phyloP scores from a whole-genome alignment of 2,329 filamentous ascomycete genomes.

The Nemania bipapillata region DNA sequence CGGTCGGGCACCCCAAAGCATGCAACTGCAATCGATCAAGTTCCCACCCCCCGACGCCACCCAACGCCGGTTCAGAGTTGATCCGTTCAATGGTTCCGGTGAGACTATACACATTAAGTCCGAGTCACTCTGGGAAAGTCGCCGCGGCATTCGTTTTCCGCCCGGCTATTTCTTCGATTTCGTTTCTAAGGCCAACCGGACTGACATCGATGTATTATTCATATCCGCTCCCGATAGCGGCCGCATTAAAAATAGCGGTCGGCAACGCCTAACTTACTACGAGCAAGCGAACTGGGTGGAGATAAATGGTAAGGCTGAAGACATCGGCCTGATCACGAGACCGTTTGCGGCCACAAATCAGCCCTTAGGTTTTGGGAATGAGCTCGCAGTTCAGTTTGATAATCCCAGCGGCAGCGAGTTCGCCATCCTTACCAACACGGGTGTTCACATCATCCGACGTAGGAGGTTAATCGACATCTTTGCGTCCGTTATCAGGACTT shows the following conservation, averaged over 20 bases:
- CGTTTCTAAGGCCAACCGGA: constrained; percentile 69
- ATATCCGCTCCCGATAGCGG: constrained; percentile 88
- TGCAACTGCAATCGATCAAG: constrained; percentile 97
- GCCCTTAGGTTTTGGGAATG: constrained; percentile 88
- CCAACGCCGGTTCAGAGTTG: constrained; percentile 44
- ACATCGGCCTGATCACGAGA: constrained; percentile 78
- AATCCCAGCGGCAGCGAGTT: constrained; percentile 78
- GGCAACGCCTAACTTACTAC: constrained; percentile 69
- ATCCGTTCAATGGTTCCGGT: constrained; percentile 48
- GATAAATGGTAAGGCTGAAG: constrained; percentile 77
- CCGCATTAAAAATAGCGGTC: constrained; percentile 73
- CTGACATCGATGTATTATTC: constrained; percentile 76
- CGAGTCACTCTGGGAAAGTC: constrained; percentile 61
- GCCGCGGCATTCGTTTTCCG: constrained; percentile 71
- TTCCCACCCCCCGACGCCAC: constrained; percentile 75
- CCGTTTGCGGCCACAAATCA: constrained; percentile 75
- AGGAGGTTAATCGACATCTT: constrained; percentile 91
- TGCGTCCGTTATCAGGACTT: constrained; percentile 78
- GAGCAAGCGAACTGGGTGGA: constrained; percentile 85
- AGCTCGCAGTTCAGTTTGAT: constrained; percentile 96
- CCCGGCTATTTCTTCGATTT: constrained; percentile 94
- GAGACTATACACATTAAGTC: constrained; percentile 62
- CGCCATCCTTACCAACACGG: constrained; percentile 89
- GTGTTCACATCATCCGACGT: constrained; percentile 85
- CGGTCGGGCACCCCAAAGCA: constrained; percentile 81